phyloP scores from a whole-genome alignment of 139 green algal species.

The Mesostigma viride region DNA sequence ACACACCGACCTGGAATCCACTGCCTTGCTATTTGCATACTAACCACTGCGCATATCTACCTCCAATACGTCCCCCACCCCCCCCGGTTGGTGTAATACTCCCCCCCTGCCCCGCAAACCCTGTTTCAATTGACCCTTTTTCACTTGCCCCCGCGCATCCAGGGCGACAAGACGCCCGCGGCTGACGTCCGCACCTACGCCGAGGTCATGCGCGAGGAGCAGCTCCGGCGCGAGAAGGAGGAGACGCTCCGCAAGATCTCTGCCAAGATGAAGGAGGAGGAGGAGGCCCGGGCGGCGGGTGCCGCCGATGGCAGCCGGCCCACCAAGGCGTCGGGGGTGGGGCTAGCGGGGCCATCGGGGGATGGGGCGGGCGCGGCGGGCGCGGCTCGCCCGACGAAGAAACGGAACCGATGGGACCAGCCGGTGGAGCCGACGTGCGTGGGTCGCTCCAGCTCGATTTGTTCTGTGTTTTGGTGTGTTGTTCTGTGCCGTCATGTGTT shows the following conservation, averaged over 20 bases:
- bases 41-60: too few relatives aligned
- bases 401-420: conserved; percentile 77
- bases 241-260: conserved; percentile 86
- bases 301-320: conserved; percentile 13
- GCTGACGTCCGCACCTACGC: conserved; percentile 69
- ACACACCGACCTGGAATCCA: too few relatives aligned
- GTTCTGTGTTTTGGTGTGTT: neutral
- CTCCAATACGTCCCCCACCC: too few relatives aligned
- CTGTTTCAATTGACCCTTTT: too few relatives aligned
- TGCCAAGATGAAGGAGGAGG: conserved; percentile 59
- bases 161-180: conserved; percentile 68
- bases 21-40: too few relatives aligned
- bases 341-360: conserved; percentile 13
- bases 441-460: neutral
- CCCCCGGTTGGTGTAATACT: too few relatives aligned
- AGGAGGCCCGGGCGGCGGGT: conserved; percentile 27
- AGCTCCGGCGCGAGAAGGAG: conserved; percentile 69
- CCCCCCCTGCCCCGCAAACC: too few relatives aligned
- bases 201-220: conserved; percentile 73
- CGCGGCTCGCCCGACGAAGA: conserved; percentile 37
- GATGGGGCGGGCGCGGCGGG: conserved; percentile 24
- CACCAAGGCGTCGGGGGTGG: conserved; percentile 44
- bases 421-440: neutral
- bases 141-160: too few relatives aligned
- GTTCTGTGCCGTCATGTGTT: neutral